A percentile compares a stretch with the other conserved stretches of the same genome.
These are phyloP conservation scores for Exophiala bonariae DNA, from an alignment of 2,329 filamentous ascomycete species.

Conservation along the genomic window DNA sequence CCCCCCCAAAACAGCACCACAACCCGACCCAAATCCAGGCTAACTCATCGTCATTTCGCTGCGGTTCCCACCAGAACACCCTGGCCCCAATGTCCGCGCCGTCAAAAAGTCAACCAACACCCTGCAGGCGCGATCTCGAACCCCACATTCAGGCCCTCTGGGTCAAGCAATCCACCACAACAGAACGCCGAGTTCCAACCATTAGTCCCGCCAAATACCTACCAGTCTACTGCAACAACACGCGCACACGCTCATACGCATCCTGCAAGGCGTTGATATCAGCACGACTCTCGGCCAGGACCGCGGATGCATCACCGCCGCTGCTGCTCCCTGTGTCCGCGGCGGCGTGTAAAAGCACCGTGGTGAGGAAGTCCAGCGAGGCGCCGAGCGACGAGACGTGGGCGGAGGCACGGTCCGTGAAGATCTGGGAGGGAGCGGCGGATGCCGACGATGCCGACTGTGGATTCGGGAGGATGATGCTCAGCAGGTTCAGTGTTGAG, in stretches of 20 bases:
- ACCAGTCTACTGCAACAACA: too few relatives aligned
- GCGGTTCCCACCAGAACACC: too few relatives aligned
- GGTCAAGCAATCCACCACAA: too few relatives aligned
- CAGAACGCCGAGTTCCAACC: too few relatives aligned
- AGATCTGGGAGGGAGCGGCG: not conserved
- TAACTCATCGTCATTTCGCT: too few relatives aligned
- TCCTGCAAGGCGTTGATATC: slow-evolving; percentile 27
- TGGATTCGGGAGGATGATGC: slow-evolving; percentile 18
- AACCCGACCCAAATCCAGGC: too few relatives aligned
- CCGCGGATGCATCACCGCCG: not conserved
- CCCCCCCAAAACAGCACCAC: too few relatives aligned
- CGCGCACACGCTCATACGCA: slow-evolving; percentile 13
- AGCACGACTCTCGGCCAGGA: slow-evolving; percentile 16
- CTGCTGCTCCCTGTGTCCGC: not conserved
- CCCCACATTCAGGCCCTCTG: too few relatives aligned
- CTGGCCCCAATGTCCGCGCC: too few relatives aligned
- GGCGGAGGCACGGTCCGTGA: slow-evolving; percentile 3
- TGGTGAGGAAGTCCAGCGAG: slow-evolving; percentile 10
- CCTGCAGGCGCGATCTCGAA: too few relatives aligned
- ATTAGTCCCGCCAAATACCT: too few relatives aligned
- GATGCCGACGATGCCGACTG: not conserved
- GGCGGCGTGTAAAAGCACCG: slow-evolving; percentile 15
- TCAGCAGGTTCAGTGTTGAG: slow-evolving; percentile 25
- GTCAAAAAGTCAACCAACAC: too few relatives aligned
- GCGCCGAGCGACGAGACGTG: slow-evolving; percentile 11